Evolutionary conservation across 2,329 filamentous ascomycete genomes (phyloP), one percentile per base, ranked within the genome.

Genomic region (Shiraia sp.): DNA sequence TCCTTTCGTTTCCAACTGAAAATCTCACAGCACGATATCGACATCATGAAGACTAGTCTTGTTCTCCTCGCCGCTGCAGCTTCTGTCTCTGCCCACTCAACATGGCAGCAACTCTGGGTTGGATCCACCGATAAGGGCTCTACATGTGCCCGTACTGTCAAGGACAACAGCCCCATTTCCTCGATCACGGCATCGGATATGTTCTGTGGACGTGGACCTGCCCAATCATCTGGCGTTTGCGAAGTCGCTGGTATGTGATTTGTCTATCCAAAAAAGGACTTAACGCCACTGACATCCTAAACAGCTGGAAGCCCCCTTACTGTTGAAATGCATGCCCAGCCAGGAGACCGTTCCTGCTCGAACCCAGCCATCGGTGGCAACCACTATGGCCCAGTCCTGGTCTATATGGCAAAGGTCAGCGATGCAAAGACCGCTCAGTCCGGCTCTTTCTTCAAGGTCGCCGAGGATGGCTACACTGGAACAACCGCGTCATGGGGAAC

Each of bases 61-160:
- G 47, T 65, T 22, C 36, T 68, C 29, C 57, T 69, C 39, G 65
- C 66, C 27, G 48, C 64, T 10, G 63, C 53, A 36, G 61, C 61
- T 4, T 56, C 59, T 26, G 66, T 62, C 41, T 68, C 65, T 15
- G 65, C 66, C 12, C 66, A 70, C 55, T 63, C 66, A 2, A 70
- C 66, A 54, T 70, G 63, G 63, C 66, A 70, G 38, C 31, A 70
- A 24, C 50, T 70, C 3, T 70, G 66, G 66, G 64, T 69, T 41
- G 66, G 66, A 24, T 56, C 44, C 31, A 51, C 49, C 34, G 66
- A 70, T 44, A 61, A 66, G 42, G 54, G 35, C 3, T 52, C 47
- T 6, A 60, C 50, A 7, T 69, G 65, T 40, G 49, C 58, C 7
- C 56, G 65, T 14, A 60, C 53, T 13, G 65, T 69, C 47, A 58